Evolutionary conservation across 129 eudicot genomes (phyloP).

Genomic region (Flaveria ramosissima): DNA sequence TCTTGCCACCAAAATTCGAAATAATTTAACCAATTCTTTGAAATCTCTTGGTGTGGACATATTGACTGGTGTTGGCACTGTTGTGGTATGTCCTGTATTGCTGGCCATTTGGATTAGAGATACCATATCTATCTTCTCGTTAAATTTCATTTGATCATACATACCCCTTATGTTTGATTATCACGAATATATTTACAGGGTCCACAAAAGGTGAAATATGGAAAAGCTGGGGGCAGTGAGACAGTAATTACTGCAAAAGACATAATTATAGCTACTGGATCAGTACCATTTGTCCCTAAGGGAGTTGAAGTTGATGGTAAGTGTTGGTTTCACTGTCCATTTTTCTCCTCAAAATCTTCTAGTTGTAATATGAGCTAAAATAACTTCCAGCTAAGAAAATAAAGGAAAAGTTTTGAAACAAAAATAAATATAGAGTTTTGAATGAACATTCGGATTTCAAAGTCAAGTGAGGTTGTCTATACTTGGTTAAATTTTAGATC

Average conservation of each 20-base stretch:
- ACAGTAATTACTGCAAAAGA: slow-evolving; percentile 82
- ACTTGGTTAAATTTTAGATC: neutral
- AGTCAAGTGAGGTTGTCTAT: neutral
- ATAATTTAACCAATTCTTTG: slow-evolving; percentile 82
- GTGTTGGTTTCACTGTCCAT: slow-evolving; percentile 29
- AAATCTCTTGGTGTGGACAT: slow-evolving; percentile 98
- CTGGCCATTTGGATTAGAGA: slow-evolving; percentile 16
- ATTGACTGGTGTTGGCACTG: slow-evolving; percentile 83
- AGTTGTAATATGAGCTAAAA: neutral
- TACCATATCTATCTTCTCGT: slow-evolving; percentile 10
- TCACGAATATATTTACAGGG: slow-evolving; percentile 48
- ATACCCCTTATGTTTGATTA: neutral
- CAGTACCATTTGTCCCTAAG: slow-evolving; percentile 90
- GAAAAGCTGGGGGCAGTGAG: slow-evolving; percentile 55
- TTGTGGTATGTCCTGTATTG: slow-evolving; percentile 61
- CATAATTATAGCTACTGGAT: slow-evolving; percentile 95
- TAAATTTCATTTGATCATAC: slow-evolving; percentile 2
- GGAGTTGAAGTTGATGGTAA: slow-evolving; percentile 99
- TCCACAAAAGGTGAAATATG: slow-evolving; percentile 71
- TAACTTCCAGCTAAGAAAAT: neutral
- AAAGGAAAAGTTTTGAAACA: neutral
- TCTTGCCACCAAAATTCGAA: slow-evolving; percentile 91
- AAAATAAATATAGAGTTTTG: neutral
- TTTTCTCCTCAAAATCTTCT: neutral
- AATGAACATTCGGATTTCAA: slow-evolving; percentile 13